Evolutionary conservation across 140 eudicot species (phyloP).

Genomic region (Cichorium intybus): DNA sequence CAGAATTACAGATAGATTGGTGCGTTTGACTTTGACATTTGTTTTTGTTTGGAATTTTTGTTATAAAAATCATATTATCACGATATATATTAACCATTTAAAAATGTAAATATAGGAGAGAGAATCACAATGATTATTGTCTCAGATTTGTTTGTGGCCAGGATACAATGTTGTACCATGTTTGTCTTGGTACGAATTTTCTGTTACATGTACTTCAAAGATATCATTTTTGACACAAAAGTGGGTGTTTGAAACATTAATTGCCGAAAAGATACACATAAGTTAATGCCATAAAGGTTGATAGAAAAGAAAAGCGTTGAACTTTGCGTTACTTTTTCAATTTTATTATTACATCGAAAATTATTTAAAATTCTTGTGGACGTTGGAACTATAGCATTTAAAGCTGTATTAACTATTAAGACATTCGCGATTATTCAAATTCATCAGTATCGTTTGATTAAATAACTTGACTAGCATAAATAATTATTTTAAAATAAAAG

Average conservation of each 20-base stretch:
- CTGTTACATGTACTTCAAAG: slow-evolving; percentile 18
- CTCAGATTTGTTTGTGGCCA: slow-evolving; percentile 10
- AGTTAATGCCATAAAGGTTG: background rate
- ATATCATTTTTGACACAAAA: slow-evolving; percentile 8
- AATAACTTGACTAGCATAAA: no score
- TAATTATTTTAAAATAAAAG: no score
- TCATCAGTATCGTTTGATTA: background rate
- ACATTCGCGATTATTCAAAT: background rate
- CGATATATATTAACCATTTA: background rate
- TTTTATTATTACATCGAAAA: background rate
- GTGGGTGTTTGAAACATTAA: background rate
- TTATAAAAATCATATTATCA: background rate
- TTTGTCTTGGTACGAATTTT: slow-evolving; percentile 5
- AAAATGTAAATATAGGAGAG: slow-evolving; percentile 14
- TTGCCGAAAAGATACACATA: background rate
- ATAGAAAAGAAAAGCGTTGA: background rate
- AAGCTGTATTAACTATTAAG: no score
- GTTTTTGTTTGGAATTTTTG: background rate
- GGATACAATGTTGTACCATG: slow-evolving; percentile 1
- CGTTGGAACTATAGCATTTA: no score
- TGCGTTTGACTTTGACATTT: background rate
- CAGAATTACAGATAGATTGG: background rate
- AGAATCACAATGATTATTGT: slow-evolving; percentile 7
- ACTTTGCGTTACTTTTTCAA: background rate
- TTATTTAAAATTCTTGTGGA: no score